Evolutionary conservation across 352 stramenopile genomes (phyloP).

Genomic region (Globisporangium viniferum): DNA sequence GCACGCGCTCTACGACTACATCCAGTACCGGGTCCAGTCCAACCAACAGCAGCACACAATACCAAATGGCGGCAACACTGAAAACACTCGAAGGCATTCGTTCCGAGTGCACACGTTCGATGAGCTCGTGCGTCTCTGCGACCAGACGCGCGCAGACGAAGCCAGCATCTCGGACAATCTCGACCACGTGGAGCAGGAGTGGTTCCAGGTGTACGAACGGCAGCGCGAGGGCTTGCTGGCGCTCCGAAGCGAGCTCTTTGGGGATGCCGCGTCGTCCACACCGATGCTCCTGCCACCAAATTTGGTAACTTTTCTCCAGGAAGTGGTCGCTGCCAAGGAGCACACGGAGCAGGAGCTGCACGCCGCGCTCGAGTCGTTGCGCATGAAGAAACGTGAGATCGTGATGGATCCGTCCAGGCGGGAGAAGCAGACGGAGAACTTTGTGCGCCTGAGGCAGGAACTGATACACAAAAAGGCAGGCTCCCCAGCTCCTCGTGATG

Average conservation of each 20-base stretch:
- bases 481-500: slow-evolving; percentile 24
- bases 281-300: slow-evolving; percentile 90
- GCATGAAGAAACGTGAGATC: slow-evolving; percentile 16
- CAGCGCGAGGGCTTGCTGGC: neutral
- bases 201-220: slow-evolving; percentile 1
- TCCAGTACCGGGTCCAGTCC: slow-evolving; percentile 1
- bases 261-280: slow-evolving; percentile 33
- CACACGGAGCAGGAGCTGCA: slow-evolving; percentile 13
- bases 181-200: slow-evolving; percentile 7
- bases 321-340: slow-evolving; percentile 10
- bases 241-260: slow-evolving; percentile 15
- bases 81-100: slow-evolving; percentile 48
- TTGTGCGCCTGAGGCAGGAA: slow-evolving; percentile 29
- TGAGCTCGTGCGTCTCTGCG: slow-evolving; percentile 12
- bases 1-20: slow-evolving; percentile 16
- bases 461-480: slow-evolving; percentile 20
- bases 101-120: slow-evolving; percentile 32
- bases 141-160: slow-evolving; percentile 7
- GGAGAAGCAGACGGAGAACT: slow-evolving; percentile 8
- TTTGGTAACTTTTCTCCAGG: slow-evolving; percentile 58
- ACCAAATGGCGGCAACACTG: slow-evolving; percentile 27
- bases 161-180: slow-evolving; percentile 4
- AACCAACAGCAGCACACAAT: neutral
- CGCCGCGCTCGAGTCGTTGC: slow-evolving; percentile 10
- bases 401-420: slow-evolving; percentile 11